A percentile compares a stretch with the other conserved stretches of the same genome.
Evolutionary conservation across 1,284 basidiomycete genomes (phyloP).

Genomic region (Ceratobasidium sp.): DNA sequence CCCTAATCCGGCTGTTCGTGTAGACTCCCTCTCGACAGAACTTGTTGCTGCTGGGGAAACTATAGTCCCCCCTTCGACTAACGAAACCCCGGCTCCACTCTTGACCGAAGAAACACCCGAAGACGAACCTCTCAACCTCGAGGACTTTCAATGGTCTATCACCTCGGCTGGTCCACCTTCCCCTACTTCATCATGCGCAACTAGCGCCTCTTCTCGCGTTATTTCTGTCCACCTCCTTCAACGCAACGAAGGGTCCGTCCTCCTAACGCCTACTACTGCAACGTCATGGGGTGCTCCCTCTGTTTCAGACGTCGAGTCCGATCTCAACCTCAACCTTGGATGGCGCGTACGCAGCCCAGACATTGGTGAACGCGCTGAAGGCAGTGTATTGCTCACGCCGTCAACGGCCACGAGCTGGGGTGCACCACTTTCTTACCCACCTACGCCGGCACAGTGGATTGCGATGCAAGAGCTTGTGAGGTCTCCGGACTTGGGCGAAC

Average conservation of each 20-base stretch:
- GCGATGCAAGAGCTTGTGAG: conserved; percentile 41
- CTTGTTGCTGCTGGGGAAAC: conserved; percentile 46
- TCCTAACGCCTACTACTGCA: conserved; percentile 59
- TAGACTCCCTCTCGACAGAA: conserved; percentile 49
- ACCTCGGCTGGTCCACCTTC: conserved; percentile 66
- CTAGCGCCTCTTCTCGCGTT: conserved; percentile 44
- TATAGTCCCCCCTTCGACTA: conserved; percentile 20
- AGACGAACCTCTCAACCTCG: conserved; percentile 58
- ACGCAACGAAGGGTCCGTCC: conserved; percentile 64
- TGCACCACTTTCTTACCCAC: conserved; percentile 41
- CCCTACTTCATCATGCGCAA: conserved; percentile 46
- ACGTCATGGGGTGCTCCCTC: conserved; percentile 60
- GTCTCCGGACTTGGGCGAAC: conserved; percentile 57
- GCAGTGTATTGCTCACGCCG: conserved; percentile 54
- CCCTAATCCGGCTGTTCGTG: conserved; percentile 18
- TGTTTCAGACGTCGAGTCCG: conserved; percentile 31
- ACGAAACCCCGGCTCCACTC: neutral
- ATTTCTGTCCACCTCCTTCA: conserved; percentile 65
- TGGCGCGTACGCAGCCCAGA: conserved; percentile 48
- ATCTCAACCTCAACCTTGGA: conserved; percentile 8
- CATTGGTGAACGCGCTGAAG: conserved; percentile 54
- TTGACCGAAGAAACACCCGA: conserved; percentile 45
- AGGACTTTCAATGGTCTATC: conserved; percentile 72
- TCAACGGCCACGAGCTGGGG: conserved; percentile 48
- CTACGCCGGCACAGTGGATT: conserved; percentile 42